Percentiles rank a stretch among this genome's conserved stretches.
Evolutionary conservation across 208 protist species (phyloP).

Genomic region (Trypanosoma congolense): DNA sequence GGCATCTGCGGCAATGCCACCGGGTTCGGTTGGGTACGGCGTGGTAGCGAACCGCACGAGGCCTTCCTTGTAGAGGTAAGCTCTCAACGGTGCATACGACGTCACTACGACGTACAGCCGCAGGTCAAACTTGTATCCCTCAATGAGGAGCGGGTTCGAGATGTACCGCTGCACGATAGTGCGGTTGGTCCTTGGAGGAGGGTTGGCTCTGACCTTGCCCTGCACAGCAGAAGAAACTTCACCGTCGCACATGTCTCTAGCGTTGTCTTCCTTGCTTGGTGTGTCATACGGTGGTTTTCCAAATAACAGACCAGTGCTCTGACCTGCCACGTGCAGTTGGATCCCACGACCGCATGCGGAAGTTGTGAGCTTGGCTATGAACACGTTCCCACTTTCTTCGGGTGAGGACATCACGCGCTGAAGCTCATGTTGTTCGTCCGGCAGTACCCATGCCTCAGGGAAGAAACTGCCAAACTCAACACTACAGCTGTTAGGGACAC

Average conservation of each 20-base stretch:
- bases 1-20: slow-evolving; percentile 1
- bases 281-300: background rate
- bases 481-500: background rate
- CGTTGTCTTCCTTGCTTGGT: background rate
- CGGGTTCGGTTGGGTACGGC: slow-evolving; percentile 32
- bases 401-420: slow-evolving; percentile 18
- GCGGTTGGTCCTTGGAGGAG: background rate
- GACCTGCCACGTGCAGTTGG: slow-evolving; percentile 31
- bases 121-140: slow-evolving; percentile 91
- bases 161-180: slow-evolving; percentile 80
- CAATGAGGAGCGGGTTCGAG: slow-evolving; percentile 61
- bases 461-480: slow-evolving; percentile 29
- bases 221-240: background rate
- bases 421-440: slow-evolving; percentile 37
- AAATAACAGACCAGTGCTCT: background rate
- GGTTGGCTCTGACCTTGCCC: background rate
- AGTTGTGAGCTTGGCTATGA: slow-evolving; percentile 74
- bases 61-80: slow-evolving; percentile 85
- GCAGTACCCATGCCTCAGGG: slow-evolving; percentile 46
- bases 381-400: slow-evolving; percentile 31
- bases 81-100: slow-evolving; percentile 65
- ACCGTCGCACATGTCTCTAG: too few species aligned
- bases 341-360: slow-evolving; percentile 69
- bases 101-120: slow-evolving; percentile 91
- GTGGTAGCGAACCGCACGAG: slow-evolving; percentile 84